These are phyloP conservation scores for Colletotrichum tamarilloi DNA, from an alignment of 2,329 filamentous ascomycete genomes.

Conservation along the genomic window DNA sequence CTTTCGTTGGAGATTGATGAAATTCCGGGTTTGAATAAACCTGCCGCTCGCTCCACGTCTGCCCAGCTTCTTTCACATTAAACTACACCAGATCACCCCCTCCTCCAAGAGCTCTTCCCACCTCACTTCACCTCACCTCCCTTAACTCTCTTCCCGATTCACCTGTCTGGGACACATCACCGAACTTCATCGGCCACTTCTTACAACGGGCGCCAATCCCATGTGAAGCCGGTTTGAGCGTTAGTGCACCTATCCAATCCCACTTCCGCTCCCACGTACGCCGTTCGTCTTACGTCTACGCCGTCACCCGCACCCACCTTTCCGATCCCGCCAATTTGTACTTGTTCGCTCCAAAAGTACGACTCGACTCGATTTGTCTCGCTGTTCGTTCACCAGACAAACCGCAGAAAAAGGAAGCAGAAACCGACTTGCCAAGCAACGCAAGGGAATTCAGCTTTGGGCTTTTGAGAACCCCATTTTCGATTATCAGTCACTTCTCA, in stretches of 20 bases:
- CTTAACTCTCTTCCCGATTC: not conserved
- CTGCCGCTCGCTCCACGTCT: conserved; percentile 21
- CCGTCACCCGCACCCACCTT: conserved; percentile 18
- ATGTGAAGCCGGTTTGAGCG: conserved; percentile 17
- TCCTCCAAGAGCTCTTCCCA: not conserved
- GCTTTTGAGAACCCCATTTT: conserved; percentile 15
- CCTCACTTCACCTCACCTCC: too few species aligned
- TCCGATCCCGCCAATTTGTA: not conserved
- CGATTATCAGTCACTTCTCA: not conserved
- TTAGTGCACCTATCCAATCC: conserved; percentile 20
- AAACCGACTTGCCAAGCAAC: conserved; percentile 27
- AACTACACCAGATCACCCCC: not conserved
- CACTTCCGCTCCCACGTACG: conserved; percentile 20
- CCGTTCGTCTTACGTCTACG: conserved; percentile 8
- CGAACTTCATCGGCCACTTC: conserved; percentile 9
- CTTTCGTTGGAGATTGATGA: conserved; percentile 30
- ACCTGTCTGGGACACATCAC: not conserved
- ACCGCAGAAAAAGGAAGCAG: conserved; percentile 16
- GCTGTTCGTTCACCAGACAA: not conserved
- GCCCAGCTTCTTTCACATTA: conserved; percentile 1
- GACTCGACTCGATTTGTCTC: conserved; percentile 3
- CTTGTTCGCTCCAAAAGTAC: not conserved
- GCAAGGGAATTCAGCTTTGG: conserved; percentile 35
- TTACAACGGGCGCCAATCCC: conserved; percentile 22
- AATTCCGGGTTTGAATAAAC: conserved; percentile 16